A percentile compares a stretch with the other conserved stretches of the same genome.
Conservation (phyloP, 164 flowering plant species). For the Taxillus chinensis region DNA sequence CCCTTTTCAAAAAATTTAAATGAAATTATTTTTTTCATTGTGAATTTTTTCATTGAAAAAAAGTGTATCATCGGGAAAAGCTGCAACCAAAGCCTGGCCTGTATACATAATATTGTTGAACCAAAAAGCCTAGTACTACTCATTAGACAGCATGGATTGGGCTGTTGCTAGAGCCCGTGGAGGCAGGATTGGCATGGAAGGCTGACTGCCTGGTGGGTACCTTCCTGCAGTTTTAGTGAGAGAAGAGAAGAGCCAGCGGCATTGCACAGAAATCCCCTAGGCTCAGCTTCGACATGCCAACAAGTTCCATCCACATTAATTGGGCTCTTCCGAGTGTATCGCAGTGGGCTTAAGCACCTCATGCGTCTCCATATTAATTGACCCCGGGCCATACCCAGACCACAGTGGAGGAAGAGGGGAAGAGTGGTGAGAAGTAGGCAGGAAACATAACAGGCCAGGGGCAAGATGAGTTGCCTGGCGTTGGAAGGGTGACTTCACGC, state of each 20-base stretch:
- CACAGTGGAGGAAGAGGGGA: conserved; percentile 55
- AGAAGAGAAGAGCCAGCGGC: conserved; percentile 41
- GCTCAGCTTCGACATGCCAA: conserved; percentile 76
- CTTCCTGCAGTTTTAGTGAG: conserved; percentile 45
- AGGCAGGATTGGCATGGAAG: conserved; percentile 56
- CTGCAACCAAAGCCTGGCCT: conserved; percentile 8
- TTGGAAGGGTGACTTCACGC: conserved; percentile 29
- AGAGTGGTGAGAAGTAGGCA: conserved; percentile 51
- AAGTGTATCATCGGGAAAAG: not conserved
- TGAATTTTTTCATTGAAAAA: too few species aligned
- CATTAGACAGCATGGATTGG: conserved; percentile 46
- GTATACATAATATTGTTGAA: not conserved
- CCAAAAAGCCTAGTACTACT: not conserved
- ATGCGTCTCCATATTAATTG: conserved; percentile 34
- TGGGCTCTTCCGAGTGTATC: conserved; percentile 60
- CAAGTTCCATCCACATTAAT: conserved; percentile 77
- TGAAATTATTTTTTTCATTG: too few species aligned
- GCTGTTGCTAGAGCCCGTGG: conserved; percentile 37
- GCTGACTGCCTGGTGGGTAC: conserved; percentile 70
- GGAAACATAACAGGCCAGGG: conserved; percentile 51
- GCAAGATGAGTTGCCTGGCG: conserved; percentile 34
- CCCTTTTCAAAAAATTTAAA: too few species aligned
- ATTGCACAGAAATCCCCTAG: conserved; percentile 41
- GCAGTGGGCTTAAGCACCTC: conserved; percentile 79
- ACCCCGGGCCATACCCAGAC: conserved; percentile 32